These are phyloP conservation scores for Fusarium xyrophilum DNA, from an alignment of 2,329 filamentous ascomycete genomes.

Conservation along the genomic window DNA sequence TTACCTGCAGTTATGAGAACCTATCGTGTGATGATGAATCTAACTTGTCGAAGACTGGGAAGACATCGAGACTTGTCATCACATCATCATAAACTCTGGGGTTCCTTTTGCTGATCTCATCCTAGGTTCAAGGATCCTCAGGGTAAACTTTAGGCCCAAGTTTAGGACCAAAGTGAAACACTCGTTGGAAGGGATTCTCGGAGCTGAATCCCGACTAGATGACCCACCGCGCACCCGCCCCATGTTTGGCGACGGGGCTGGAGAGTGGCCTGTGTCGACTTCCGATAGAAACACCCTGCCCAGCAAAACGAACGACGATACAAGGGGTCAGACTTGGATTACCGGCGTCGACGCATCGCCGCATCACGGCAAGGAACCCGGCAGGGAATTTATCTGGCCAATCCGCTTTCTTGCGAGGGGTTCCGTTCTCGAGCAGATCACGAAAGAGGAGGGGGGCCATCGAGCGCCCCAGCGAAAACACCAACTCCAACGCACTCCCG, in stretches of 20 bases:
- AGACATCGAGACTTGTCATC: background rate
- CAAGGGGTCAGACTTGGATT: background rate
- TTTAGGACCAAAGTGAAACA: too few species aligned
- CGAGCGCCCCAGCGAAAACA: too few species aligned
- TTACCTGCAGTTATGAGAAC: accelerated
- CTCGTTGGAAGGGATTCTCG: accelerated
- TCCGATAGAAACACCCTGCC: background rate
- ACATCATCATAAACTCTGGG: background rate
- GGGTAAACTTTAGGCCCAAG: background rate
- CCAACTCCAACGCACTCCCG: background rate
- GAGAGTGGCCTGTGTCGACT: accelerated
- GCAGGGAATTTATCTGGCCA: accelerated
- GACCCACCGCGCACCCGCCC: too few species aligned
- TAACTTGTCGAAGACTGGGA: too few species aligned
- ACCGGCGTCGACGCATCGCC: background rate
- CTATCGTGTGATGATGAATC: accelerated
- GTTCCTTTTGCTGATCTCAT: background rate
- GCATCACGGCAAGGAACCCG: background rate
- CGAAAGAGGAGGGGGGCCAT: background rate
- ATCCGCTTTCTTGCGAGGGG: accelerated
- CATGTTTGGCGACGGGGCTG: background rate
- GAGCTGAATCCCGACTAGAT: too few species aligned
- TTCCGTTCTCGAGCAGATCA: background rate
- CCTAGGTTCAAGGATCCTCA: accelerated
- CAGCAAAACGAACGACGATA: background rate